Base-by-base conservation (phyloP, 2,329 filamentous ascomycete genomes). In the Talaromyces verruculosus region DNA sequence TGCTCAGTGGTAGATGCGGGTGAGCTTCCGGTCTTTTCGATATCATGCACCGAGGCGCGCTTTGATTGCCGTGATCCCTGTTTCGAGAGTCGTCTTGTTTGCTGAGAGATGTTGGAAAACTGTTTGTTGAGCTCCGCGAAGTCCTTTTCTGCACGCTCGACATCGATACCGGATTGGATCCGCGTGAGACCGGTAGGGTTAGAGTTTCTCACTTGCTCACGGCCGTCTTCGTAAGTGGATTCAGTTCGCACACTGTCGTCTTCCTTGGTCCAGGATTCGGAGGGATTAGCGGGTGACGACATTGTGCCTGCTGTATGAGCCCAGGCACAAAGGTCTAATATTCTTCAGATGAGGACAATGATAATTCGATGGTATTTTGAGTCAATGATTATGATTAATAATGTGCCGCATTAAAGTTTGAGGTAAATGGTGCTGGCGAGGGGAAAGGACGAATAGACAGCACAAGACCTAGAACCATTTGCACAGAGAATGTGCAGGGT, bases 1-100 rank as follows among this genome's bases (percentile, higher is more conserved):
- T 84, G 81, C 64, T 86, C 86, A 2, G 81, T 81, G 0, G n/a
- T 45, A 8, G 81, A 81, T 2, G 78, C 77, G 0, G 77, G 72
- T 1, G 78, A 74, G 33, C 77, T 77, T 2, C 76, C 75, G 1
- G 77, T 81, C 76, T 89, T 89, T 71, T 92, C 89, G 8, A 87
- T 72, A 78, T 90, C 89, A 30, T 76, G 61, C 11, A 68, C 68
- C 1, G 66, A 53, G 43, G 67, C 70, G 3, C 71, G 64, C 43
- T 72, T 74, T 1, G 74, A 76, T 6, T 67, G 68, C 51, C 71
- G 74, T 64, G 68, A 76, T 3, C 71, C 69, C 30, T 76, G 76
- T 49, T 72, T 73, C 2, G 79, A 80, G 41, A 79, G 61, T 43
- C 72, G 72, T 37, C 74, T 76, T 19, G 76, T 72, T 64, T 76